These are phyloP conservation scores for Ogataea ramenticola DNA, from an alignment of 805 yeast species.

Conservation along the genomic window DNA sequence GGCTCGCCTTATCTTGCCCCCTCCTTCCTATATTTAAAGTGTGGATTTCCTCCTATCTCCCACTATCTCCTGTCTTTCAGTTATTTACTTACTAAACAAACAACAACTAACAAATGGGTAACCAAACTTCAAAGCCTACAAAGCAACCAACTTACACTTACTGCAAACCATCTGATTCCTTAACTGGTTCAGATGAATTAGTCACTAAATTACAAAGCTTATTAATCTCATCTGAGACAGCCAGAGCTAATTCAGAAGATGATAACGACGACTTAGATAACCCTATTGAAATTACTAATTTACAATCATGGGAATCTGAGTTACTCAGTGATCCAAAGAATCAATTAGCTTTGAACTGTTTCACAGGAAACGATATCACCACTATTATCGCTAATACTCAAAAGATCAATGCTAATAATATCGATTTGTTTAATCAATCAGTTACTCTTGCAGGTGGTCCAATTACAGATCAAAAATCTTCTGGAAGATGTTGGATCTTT, in stretches of 20 bases:
- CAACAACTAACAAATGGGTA: constrained; percentile 16
- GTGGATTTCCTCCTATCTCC: not conserved
- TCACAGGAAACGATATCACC: constrained; percentile 39
- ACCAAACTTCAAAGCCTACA: constrained; percentile 15
- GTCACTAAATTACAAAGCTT: constrained; percentile 23
- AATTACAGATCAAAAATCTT: constrained; percentile 64
- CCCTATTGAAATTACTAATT: constrained; percentile 27
- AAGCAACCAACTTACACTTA: constrained; percentile 12
- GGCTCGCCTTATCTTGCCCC: too few species aligned
- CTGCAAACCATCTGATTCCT: constrained; percentile 5
- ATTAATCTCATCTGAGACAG: constrained; percentile 3
- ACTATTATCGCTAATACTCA: constrained; percentile 33
- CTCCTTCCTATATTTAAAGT: too few species aligned
- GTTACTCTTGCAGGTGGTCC: constrained; percentile 53
- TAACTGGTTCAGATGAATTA: constrained; percentile 22
- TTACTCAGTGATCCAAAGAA: constrained; percentile 42
- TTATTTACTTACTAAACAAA: not conserved
- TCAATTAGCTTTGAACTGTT: constrained; percentile 44
- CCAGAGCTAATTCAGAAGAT: not conserved
- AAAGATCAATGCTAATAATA: constrained; percentile 20
- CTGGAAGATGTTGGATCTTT: constrained; percentile 89
- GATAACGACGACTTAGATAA: constrained; percentile 7
- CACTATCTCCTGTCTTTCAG: not conserved
- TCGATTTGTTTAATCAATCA: constrained; percentile 35
- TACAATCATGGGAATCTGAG: constrained; percentile 38